Base-by-base conservation (phyloP, 2,329 filamentous ascomycete genomes). In the Ascochyta viciae-villosae region DNA sequence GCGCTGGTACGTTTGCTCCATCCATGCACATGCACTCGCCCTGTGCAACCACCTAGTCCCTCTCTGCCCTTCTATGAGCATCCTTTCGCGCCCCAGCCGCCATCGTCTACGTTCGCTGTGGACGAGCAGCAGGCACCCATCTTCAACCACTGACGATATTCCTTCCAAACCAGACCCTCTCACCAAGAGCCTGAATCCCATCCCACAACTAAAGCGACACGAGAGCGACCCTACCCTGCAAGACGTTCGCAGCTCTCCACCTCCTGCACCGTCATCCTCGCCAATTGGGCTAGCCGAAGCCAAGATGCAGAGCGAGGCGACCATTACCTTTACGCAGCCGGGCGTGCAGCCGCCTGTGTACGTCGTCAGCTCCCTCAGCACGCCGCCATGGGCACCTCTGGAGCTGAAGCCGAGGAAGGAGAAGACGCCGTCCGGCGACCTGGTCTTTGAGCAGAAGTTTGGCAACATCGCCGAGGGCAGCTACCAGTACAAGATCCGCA, bases 401-500 rank as follows among this genome's bases (percentile, higher is more conserved):
- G 87, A 91, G 76, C 90, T 92, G 88, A 73, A 83, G 9, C 49
- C 62, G 3, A 80, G 75, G 54, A 64, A 71, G 6, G 78, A 78
- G 4, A 77, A 77, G 27, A 80, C 82, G 9, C 75, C 80, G 4
- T 76, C 82, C 33, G 83, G 82, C n/a, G 71, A 87, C 50, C 77
- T 85, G 54, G 69, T 82, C 12, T 92, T 90, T 69, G 79, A 75
- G 39, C 85, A 85, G 54, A 74, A 80, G 1, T 79, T 91, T 40
- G 71, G 81, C 33, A 79, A 84, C 7, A 78, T 84, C 16, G 78
- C 83, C 22, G 83, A 83, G 22, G 81, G 84, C 42, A 82, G 85
- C 54, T 85, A 91, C 62, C 86, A 90, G 66, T 93, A 92, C 81
- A 92, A 91, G 74, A 89, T 92, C 64, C 83, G 88, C 27, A 78